Conservation (phyloP, 2,329 filamentous ascomycete genomes). For the Pseudogymnoascus sp. region DNA sequence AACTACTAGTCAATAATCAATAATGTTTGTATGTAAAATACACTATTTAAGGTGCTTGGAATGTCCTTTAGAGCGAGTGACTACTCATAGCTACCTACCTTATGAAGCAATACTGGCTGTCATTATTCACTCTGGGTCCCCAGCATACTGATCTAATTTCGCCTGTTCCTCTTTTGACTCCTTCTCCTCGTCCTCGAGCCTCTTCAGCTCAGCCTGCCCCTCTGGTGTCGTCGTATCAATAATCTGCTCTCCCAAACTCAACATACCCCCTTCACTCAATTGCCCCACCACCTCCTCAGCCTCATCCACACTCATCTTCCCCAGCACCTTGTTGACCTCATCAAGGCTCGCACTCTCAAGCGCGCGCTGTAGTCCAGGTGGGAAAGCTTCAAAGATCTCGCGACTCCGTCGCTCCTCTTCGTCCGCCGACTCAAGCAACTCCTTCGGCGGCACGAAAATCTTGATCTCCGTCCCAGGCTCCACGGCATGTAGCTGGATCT, state of each 20-base stretch:
- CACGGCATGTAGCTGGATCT: conserved; percentile 95
- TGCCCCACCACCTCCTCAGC: conserved; percentile 78
- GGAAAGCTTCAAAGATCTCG: conserved; percentile 75
- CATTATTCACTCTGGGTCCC: conserved; percentile 28
- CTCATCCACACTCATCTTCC: conserved; percentile 80
- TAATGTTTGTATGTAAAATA: background rate
- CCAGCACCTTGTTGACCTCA: conserved; percentile 78
- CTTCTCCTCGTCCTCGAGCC: conserved; percentile 55
- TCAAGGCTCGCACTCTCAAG: conserved; percentile 85
- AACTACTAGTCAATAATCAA: background rate
- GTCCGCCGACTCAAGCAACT: conserved; percentile 46
- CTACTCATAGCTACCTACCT: background rate
- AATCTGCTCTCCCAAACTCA: conserved; percentile 86
- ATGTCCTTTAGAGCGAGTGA: background rate
- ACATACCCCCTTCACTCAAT: conserved; percentile 74
- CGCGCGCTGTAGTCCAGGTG: conserved; percentile 70
- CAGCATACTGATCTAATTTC: conserved; percentile 26
- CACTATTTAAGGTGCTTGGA: background rate
- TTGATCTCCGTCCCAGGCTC: conserved; percentile 88
- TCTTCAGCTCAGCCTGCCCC: conserved; percentile 67
- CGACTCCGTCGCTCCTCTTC: conserved; percentile 56
- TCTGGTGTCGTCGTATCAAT: conserved; percentile 92
- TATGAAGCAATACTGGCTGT: background rate
- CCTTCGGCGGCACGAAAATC: conserved; percentile 67
- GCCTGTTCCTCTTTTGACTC: conserved; percentile 19